Evolutionary conservation across 2,329 filamentous ascomycete species (phyloP), one percentile per base, ranked within the genome.

Genomic region (Sclerotinia subarctica): DNA sequence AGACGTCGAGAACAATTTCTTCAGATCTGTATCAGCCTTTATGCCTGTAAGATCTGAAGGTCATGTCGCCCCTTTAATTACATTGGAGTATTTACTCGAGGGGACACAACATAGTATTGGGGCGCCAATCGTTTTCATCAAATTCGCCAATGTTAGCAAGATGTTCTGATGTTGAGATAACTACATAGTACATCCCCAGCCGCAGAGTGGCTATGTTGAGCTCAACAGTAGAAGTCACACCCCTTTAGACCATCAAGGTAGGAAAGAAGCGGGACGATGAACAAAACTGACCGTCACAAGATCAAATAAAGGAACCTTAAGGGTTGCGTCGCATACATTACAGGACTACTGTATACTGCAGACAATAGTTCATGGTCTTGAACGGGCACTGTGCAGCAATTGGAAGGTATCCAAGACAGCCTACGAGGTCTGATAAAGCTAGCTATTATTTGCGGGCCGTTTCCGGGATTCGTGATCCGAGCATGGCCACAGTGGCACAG

Each of bases 101-200:
- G 2, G 29, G 38, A 35, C 29, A 62, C 29, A 29, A 35, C 42
- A 38, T 51, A 46, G 26, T 62, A 24, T 49, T 24, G 10, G 13
- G 44, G 17, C 29, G 29, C 21, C 58, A 51, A 29, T 15, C 19
- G 46, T 38, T 38, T 21, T 32, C 58, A 32, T 29, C 49, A 17
- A 44, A 51, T 29, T 24, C 11, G 44, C 21, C 47, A 21, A 38
- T 62, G 17, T 35, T 8, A 51, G 19, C 13, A 38, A 35, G 29
- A 62, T 58, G 26, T 58, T 35, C 51, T 35, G 38, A 26, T 57
- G 51, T 47, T 58, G 51, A 57, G 63, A 44, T 35, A 32, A 57
- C 51, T 65, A 35, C 52, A 46, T 46, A 57, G 38, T 65, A 35
- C 52, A 46, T 46, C 21, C 35, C 42, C 62, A 35, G 32, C 29